phyloP scores from a whole-genome alignment of 306 rosid species.

The Psophocarpus tetragonolobus region DNA sequence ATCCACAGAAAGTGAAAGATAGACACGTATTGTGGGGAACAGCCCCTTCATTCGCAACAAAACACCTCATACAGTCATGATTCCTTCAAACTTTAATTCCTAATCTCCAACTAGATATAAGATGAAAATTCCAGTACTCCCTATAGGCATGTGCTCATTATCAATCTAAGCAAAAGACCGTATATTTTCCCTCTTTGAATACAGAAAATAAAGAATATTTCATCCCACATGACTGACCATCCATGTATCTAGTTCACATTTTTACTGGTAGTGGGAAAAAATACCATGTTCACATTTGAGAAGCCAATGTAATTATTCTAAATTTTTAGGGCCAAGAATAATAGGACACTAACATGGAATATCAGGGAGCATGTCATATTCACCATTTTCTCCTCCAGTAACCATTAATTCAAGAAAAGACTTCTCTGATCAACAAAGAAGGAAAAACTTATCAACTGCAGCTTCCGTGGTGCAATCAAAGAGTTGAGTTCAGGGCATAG shows the following conservation, averaged over 20 bases:
- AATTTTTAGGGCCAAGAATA: neutral
- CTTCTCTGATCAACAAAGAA: neutral
- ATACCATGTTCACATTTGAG: neutral
- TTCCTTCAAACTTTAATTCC: neutral
- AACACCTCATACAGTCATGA: slow-evolving; percentile 19
- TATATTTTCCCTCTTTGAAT: neutral
- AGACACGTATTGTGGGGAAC: neutral
- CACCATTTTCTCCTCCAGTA: neutral
- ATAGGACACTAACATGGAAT: neutral
- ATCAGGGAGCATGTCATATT: too few species aligned
- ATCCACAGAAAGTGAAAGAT: neutral
- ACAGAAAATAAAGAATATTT: neutral
- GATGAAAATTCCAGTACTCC: neutral
- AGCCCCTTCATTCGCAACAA: neutral
- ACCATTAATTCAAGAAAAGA: slow-evolving; percentile 14
- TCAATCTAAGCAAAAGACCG: neutral
- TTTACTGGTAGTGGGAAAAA: too few species aligned
- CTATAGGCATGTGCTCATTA: neutral
- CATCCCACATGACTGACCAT: neutral
- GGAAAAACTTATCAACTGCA: neutral
- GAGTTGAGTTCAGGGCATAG: neutral
- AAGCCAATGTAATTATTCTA: neutral
- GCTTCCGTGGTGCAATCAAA: neutral
- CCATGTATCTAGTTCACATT: slow-evolving; percentile 3
- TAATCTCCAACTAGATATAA: neutral